A percentile compares a stretch with the other conserved stretches of the same genome.
Evolutionary conservation across 495 filamentous ascomycete species (phyloP).

Genomic region (Beverwykella pulmonaria): DNA sequence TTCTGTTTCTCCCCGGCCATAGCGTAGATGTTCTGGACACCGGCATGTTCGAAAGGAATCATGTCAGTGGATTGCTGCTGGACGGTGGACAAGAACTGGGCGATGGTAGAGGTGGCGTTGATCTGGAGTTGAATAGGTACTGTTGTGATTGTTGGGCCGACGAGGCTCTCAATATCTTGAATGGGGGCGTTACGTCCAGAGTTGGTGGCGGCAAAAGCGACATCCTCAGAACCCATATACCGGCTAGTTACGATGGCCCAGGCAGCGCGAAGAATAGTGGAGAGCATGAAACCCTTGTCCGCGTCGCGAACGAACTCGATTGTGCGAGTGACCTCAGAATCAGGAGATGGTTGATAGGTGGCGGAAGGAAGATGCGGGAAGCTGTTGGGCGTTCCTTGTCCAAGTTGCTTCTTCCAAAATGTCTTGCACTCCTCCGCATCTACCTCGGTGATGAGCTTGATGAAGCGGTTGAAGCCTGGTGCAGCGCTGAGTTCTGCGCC

Average conservation of each 20-base stretch:
- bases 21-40: conserved; percentile 46
- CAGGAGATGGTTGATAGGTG: conserved; percentile 19
- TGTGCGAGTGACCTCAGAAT: conserved; percentile 13
- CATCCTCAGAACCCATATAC: conserved; percentile 39
- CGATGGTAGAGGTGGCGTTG: not conserved
- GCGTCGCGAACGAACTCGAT: conserved; percentile 12
- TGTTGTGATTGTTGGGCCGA: conserved; percentile 31
- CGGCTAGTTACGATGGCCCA: conserved; percentile 44
- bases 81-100: conserved; percentile 28
- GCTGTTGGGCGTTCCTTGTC: conserved; percentile 1
- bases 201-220: conserved; percentile 32
- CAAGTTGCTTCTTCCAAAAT: conserved; percentile 25
- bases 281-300: conserved; percentile 18
- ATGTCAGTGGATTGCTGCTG: conserved; percentile 47
- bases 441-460: conserved; percentile 18
- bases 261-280: conserved; percentile 41
- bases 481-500: not conserved
- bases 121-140: conserved; percentile 31
- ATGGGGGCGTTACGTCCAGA: conserved; percentile 27
- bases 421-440: conserved; percentile 12
- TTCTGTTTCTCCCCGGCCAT: conserved; percentile 19
- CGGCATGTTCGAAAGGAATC: conserved; percentile 51
- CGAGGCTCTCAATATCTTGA: conserved; percentile 21
- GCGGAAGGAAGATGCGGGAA: conserved; percentile 22
- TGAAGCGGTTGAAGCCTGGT: conserved; percentile 11